Base-by-base conservation (phyloP, 495 filamentous ascomycete species). In the Annulohypoxylon stygium region DNA sequence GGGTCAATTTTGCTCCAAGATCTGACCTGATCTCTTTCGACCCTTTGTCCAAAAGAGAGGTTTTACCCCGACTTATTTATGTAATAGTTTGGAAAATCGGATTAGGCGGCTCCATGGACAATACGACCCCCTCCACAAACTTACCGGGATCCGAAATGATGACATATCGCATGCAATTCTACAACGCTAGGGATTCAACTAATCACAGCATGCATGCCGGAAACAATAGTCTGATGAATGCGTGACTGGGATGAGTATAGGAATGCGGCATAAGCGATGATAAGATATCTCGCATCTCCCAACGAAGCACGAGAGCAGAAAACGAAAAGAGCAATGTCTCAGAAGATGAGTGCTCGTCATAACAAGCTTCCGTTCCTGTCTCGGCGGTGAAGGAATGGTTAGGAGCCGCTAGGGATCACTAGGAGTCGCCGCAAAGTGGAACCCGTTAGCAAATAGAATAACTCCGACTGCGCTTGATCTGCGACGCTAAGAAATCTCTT, bases 401-500 rank as follows among this genome's bases (percentile, higher is more conserved):
- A 39, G 54, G 33, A 36, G 53, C n/a, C 53, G 53, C 48, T 30
- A 36, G 33, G 53, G 16, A n/a, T 36, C 34, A 23, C 20, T 25
- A 60, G 57, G 67, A 53, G 51, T 70, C 67, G 72, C 67, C 72
- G 72, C 72, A 64, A 55, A 0, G 62, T 65, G 66, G 71, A 70
- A 70, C 55, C 18, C 23, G 50, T 61, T 67, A 58, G 45, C 72
- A 66, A 70, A 67, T 67, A 70, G 67, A 43, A 70, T 57, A 66
- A 51, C 54, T 62, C 66, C 53, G 54, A 50, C 30, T 16, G 43
- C 61, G 47, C 65, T 45, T 25, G 70, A 73, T 73, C 61, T 50
- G 66, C 66, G 58, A 58, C 34, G 55, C 71, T 74, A 74, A 74
- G 71, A 74, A 74, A 74, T 74, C 51, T 74, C 71, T 74, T 74